Evolutionary conservation across 2,329 filamentous ascomycete species (phyloP), one percentile per base, ranked within the genome.

Genomic region (Tolypocladium ophioglossoides): DNA sequence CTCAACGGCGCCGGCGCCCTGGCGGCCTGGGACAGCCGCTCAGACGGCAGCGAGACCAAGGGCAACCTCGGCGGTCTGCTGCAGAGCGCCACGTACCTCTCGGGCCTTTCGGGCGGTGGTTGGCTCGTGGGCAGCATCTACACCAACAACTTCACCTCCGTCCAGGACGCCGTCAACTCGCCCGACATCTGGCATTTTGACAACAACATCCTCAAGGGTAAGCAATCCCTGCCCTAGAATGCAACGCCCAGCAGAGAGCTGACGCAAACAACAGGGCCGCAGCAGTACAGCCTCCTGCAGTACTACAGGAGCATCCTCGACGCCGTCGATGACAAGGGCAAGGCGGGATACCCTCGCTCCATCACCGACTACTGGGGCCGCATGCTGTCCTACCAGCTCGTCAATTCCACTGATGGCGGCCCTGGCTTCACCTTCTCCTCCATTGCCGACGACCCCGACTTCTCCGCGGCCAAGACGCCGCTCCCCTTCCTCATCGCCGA

Each of bases 311-410:
- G 64, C 44, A 63, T 75, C 44, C 63, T 71, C 50, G 63, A 63
- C 35, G 62, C 68, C 30, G 68, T 74, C 11, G 56, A 59, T 1
- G 60, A 58, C 55, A 75, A 75, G 65, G 62, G 66, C n/a, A 63
- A 70, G 27, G 70, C 70, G 10, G 73, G 72, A 22, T 76, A 69
- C 58, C 65, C 75, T 38, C 81, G 80, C 4, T 87, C 88, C 10
- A 77, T 96, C 55, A 96, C 91, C 0, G 91, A 96, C 72, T 90
- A 90, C 68, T 95, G 91, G 86, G 89, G 88, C 32, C 86, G 91
- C 55, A 88, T 88, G 49, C 77, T 96, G n/a, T 85, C 85, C 1
- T 95, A 87, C 70, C 91, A 96, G 71, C 79, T 96, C 50, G 80
- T 96, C 66, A 87, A 92, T 65, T 86, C 82, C 7, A 78, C 77